Percentiles rank a stretch among this genome's conserved stretches.
Evolutionary conservation across 495 filamentous ascomycete species (phyloP).

Genomic region (Parmelia sp.): DNA sequence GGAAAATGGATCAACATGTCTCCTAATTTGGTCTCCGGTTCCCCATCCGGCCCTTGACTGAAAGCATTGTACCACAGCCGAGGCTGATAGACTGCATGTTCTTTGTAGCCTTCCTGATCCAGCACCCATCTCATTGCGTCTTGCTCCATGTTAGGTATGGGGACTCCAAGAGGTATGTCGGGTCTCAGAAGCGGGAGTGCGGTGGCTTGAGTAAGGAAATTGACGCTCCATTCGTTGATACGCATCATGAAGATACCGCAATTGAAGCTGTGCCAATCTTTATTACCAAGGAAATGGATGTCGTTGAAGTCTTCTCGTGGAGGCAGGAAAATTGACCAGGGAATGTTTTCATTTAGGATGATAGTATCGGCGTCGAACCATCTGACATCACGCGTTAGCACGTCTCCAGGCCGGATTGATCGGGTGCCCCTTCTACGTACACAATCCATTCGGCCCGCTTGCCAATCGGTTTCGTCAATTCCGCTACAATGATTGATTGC

Average conservation of each 20-base stretch:
- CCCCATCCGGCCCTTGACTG: not conserved
- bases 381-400: slow-evolving; percentile 21
- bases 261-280: slow-evolving; percentile 53
- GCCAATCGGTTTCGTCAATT: slow-evolving; percentile 34
- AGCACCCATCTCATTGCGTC: slow-evolving; percentile 13
- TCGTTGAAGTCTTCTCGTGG: slow-evolving; percentile 37
- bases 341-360: slow-evolving; percentile 33
- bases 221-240: slow-evolving; percentile 41
- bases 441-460: slow-evolving; percentile 42
- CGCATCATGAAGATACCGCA: slow-evolving; percentile 49
- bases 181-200: slow-evolving; percentile 41
- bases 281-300: slow-evolving; percentile 41
- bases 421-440: slow-evolving; percentile 23
- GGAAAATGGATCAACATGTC: slow-evolving; percentile 8
- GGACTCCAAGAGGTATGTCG: slow-evolving; percentile 24
- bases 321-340: slow-evolving; percentile 47
- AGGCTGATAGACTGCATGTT: slow-evolving; percentile 16
- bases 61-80: slow-evolving; percentile 14
- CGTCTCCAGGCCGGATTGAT: not conserved
- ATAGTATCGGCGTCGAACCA: slow-evolving; percentile 43
- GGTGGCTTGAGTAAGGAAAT: slow-evolving; percentile 41
- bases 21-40: not conserved
- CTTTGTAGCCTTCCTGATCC: slow-evolving; percentile 7
- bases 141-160: slow-evolving; percentile 6
- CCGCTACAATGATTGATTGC: slow-evolving; percentile 35